These are phyloP conservation scores for Pisolithus microcarpus DNA, from an alignment of 768 basidiomycete genomes.

Conservation along the genomic window DNA sequence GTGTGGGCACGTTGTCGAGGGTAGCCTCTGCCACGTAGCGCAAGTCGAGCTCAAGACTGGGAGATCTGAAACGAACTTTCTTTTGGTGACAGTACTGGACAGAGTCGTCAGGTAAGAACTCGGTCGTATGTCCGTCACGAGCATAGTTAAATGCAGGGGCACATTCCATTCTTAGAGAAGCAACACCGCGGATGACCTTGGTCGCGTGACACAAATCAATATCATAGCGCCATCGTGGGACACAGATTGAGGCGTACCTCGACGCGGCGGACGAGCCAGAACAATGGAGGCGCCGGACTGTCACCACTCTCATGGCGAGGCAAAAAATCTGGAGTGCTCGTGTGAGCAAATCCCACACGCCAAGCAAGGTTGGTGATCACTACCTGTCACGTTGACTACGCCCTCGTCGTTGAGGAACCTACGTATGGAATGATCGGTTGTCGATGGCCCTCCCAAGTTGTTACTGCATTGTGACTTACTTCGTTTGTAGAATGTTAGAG, in stretches of 20 bases:
- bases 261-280: constrained; percentile 79
- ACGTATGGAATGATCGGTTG: background rate
- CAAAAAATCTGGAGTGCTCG: constrained; percentile 53
- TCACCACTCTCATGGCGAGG: constrained; percentile 48
- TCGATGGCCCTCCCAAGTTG: background rate
- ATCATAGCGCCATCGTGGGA: background rate
- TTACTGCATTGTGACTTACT: constrained; percentile 29
- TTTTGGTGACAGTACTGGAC: constrained; percentile 35
- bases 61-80: constrained; percentile 59
- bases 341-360: background rate
- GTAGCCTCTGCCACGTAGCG: constrained; percentile 62
- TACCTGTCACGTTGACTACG: constrained; percentile 77
- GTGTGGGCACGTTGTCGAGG: constrained; percentile 42
- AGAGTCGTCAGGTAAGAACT: constrained; percentile 44
- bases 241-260: constrained; percentile 39
- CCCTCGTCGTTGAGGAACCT: constrained; percentile 83
- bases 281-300: constrained; percentile 61
- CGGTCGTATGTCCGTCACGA: constrained; percentile 60
- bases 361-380: background rate
- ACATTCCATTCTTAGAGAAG: constrained; percentile 81
- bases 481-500: constrained; percentile 83
- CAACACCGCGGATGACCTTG: constrained; percentile 73
- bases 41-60: constrained; percentile 59
- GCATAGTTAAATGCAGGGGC: constrained; percentile 98
- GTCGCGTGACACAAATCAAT: background rate